Evolutionary conservation across 2,329 filamentous ascomycete species (phyloP), one percentile per base, ranked within the genome.

Genomic region (Biscogniauxia marginata): DNA sequence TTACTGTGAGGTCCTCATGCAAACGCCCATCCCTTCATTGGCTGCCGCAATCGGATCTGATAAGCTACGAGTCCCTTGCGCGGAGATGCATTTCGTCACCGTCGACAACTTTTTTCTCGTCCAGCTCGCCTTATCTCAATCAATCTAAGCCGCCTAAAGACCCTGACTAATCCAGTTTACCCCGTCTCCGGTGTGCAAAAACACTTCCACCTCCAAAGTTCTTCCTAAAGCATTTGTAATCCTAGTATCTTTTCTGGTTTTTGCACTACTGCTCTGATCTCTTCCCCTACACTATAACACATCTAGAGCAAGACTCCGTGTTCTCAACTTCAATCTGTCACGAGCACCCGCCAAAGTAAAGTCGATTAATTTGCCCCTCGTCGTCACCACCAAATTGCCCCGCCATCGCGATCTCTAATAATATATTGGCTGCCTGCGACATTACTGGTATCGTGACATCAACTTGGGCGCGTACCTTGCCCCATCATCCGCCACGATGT

Each of bases 401-500:
- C 47, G 23, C 56, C 39, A 20, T 19, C 22, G 30, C n/a, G 13
- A 39, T 39, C 68, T 3, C 71, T 23, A 57, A 57, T 45, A n/a
- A n/a, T n/a, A n/a, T n/a, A n/a, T n/a, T n/a, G n/a, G n/a, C n/a
- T n/a, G n/a, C n/a, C n/a, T n/a, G n/a, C 52, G 21, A 45, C 22
- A 45, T 56, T 24, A 22, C 55, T 47, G 23, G 30, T 19, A 21
- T 13, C 24, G 25, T n/a, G 34, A 52, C 30, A 2, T n/a, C n/a
- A 13, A 53, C 30, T 50, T 25, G 50, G 49, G 20, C 25, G 54
- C 63, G 54, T 59, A 55, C 23, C 18, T 19, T 47, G 55, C 58
- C 54, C 61, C 52, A n/a, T 23, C 23, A 23, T 19, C 45, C 30
- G 18, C 51, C 67, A 70, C 60, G 62, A 82, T 84, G 81, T 73